These are phyloP conservation scores for Cryphonectria carpinicola DNA, from an alignment of 2,329 filamentous ascomycete species.

Conservation along the genomic window DNA sequence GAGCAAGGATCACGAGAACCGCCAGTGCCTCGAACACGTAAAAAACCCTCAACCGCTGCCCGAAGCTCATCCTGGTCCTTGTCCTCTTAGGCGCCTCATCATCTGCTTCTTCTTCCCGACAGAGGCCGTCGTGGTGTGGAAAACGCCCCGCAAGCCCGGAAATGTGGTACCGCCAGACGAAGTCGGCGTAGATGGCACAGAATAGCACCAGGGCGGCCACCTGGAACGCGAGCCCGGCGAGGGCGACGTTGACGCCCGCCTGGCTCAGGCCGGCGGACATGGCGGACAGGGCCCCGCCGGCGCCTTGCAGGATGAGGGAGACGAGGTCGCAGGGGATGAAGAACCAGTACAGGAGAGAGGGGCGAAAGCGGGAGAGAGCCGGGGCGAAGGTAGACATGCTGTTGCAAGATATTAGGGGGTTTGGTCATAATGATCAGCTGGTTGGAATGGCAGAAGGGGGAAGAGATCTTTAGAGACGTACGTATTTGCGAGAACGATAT, in stretches of 20 bases:
- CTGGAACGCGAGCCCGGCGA: slow-evolving; percentile 62
- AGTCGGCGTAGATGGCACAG: slow-evolving; percentile 51
- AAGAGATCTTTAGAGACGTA: slow-evolving; percentile 19
- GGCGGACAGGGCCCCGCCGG: slow-evolving; percentile 57
- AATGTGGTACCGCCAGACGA: slow-evolving; percentile 47
- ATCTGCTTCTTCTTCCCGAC: background rate
- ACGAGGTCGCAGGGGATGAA: slow-evolving; percentile 59
- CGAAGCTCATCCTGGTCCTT: slow-evolving; percentile 13
- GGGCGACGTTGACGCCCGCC: slow-evolving; percentile 52
- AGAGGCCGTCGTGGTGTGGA: background rate
- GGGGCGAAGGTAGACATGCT: slow-evolving; percentile 46
- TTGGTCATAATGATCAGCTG: background rate
- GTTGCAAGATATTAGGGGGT: background rate
- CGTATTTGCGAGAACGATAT: slow-evolving; percentile 60
- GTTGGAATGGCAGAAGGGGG: background rate
- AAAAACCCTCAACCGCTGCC: slow-evolving; percentile 50
- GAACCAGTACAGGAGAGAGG: slow-evolving; percentile 47
- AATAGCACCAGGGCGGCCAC: slow-evolving; percentile 60
- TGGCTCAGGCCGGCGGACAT: slow-evolving; percentile 48
- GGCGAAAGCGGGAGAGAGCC: slow-evolving; percentile 45
- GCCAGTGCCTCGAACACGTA: slow-evolving; percentile 55
- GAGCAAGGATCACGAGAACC: slow-evolving; percentile 62
- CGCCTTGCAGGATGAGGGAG: slow-evolving; percentile 59
- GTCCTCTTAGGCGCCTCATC: background rate
- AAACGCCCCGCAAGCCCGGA: slow-evolving; percentile 5